Base-by-base conservation (phyloP, 73 alveolate species). In the Stentor roeselii region DNA sequence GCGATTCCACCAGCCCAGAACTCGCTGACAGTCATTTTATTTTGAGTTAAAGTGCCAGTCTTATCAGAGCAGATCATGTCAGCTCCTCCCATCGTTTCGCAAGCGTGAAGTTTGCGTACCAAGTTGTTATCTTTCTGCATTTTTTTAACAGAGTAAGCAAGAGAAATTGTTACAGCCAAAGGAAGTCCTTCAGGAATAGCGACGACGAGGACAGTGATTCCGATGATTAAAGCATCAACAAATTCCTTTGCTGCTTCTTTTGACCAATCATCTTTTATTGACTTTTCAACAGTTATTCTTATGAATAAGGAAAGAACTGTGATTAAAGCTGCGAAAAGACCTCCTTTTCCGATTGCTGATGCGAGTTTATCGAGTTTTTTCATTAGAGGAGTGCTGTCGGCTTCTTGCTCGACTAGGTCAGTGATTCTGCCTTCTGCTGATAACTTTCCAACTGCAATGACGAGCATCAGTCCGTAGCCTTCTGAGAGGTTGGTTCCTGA, bases 81-180 rank as follows among this genome's bases (percentile, higher is more conserved):
- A 21, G 98, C 97, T 31, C 97, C 95, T 58, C 99, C 99, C 99
- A 96, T 91, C n/a, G 97, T 95, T 87, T 96, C 99, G 78, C 97
- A 92, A 14, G 98, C 97, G 31, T 90, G 93, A 87, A 96, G 84
- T 85, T 92, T 90, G 84, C 96, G 93, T 31, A 96, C 98, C 75
- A 90, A 87, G 86, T 92, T 94, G 59, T 92, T 39, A 60, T 91
- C 95, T 75, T 78, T 85, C 78, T 88, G 94, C 98, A 97, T 97
- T 77, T 95, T 91, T 78, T 90, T 90, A 84, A 96, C 90, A 32
- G 98, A 90, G 42, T 83, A 90, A 3, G 99, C 95, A 42, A 93
- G 83, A 15, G 95, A 88, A 84, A 96, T 76, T 59, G 98, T 89
- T 40, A 95, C 99, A 30, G 98, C 95, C 3, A 96, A 86, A n/a